Conservation (phyloP, 345 rosid genomes). For the Populus davidiana region DNA sequence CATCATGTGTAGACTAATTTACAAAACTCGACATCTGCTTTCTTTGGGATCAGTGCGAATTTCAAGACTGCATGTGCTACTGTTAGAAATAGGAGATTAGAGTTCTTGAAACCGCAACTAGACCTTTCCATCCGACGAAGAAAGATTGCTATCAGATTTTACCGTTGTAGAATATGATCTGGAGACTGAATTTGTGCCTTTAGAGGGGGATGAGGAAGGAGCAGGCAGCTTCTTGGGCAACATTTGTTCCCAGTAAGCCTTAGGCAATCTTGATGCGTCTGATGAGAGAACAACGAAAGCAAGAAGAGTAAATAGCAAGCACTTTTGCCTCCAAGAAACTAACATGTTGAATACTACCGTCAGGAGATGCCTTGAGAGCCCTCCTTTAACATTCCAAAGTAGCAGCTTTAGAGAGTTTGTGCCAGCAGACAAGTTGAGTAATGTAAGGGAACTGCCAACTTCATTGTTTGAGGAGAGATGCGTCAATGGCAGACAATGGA, state of each 20-base stretch:
- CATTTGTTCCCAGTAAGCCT: slow-evolving; percentile 68
- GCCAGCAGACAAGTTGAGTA: slow-evolving; percentile 61
- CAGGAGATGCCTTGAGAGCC: slow-evolving; percentile 23
- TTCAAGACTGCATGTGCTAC: slow-evolving; percentile 9
- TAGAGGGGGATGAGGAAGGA: slow-evolving; percentile 81
- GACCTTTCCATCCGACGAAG: slow-evolving; percentile 54
- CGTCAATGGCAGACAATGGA: slow-evolving; percentile 69
- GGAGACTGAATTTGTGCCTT: slow-evolving; percentile 67
- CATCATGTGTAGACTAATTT: background rate
- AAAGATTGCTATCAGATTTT: slow-evolving; percentile 29
- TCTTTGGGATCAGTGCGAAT: background rate
- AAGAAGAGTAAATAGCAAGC: slow-evolving; percentile 39
- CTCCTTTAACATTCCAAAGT: slow-evolving; percentile 20
- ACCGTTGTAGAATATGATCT: slow-evolving; percentile 40
- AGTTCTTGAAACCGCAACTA: slow-evolving; percentile 29
- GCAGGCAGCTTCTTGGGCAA: slow-evolving; percentile 78
- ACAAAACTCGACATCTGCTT: slow-evolving; percentile 21
- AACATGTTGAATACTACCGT: slow-evolving; percentile 23
- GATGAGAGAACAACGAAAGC: slow-evolving; percentile 35
- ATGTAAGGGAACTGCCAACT: slow-evolving; percentile 59
- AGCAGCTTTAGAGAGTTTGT: slow-evolving; percentile 40
- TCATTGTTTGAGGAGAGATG: slow-evolving; percentile 64
- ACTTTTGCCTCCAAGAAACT: slow-evolving; percentile 41
- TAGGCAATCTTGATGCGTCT: slow-evolving; percentile 67
- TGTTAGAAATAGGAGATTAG: slow-evolving; percentile 15